Evolutionary conservation across 768 basidiomycete species (phyloP).

Genomic region (Infundibulicybe gibba): DNA sequence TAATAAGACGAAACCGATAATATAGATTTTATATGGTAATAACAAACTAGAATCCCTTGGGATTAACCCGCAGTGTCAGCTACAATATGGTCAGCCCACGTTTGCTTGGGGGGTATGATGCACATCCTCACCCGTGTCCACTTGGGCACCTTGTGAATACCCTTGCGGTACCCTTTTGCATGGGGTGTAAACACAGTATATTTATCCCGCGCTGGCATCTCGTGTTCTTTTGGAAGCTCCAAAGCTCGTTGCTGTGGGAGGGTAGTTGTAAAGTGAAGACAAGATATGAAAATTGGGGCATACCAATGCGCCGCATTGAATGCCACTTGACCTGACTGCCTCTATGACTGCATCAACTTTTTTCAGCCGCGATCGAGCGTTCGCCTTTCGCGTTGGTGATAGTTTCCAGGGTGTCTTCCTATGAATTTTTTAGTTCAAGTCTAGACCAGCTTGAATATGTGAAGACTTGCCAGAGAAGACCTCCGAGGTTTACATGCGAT

Average conservation of each 20-base stretch:
- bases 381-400: constrained; percentile 88
- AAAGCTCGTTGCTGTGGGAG: constrained; percentile 60
- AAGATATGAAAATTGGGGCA: constrained; percentile 20
- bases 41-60: constrained; percentile 77
- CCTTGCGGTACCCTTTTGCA: constrained; percentile 79
- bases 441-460: neutral
- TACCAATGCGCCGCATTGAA: constrained; percentile 75
- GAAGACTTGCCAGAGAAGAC: constrained; percentile 76
- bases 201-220: constrained; percentile 92
- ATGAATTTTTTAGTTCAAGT: constrained; percentile 2
- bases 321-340: constrained; percentile 77
- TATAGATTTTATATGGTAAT: constrained; percentile 4
- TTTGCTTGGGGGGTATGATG: too few species aligned
- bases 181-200: constrained; percentile 85
- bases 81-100: constrained; percentile 21
- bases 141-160: constrained; percentile 97
- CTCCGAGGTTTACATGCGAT: constrained; percentile 60
- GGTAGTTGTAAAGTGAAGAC: neutral
- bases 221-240: constrained; percentile 86
- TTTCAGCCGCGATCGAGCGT: constrained; percentile 84
- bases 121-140: constrained; percentile 76
- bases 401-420: constrained; percentile 97
- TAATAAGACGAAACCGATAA: constrained; percentile 8
- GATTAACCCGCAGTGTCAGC: constrained; percentile 86
- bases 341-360: constrained; percentile 93